Evolutionary conservation across 176 grass and related monocot species (phyloP), one percentile per base, ranked within the genome.

Genomic region (Miscanthus lutarioriparius): DNA sequence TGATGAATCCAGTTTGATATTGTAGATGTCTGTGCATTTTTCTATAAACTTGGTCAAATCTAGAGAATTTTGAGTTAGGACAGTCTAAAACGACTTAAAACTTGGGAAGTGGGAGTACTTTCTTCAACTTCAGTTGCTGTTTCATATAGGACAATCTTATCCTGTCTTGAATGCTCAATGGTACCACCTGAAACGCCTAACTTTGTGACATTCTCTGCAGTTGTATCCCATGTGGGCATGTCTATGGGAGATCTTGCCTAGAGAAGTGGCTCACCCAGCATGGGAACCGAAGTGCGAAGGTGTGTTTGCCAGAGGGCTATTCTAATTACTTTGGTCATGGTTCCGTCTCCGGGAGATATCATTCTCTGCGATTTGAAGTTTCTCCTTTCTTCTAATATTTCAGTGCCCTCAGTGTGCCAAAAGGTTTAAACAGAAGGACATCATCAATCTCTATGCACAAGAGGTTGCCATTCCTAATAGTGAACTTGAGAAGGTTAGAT

Each of bases 161-260:
- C 10, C 59, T 65, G 41, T 15, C 17, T 68, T 40, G 1, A 25
- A 61, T 74, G 10, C 27, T 45, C 35, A 51, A 16, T 2, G 20
- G 16, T 68, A 13, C 2, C 0, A 32, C 2, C 19, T 47, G 2
- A 51, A 30, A 64, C 35, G 39, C 7, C 67, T 86, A 19, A 86
- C 59, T 59, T 59, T 22, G 64, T 78, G 14, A 78, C 75, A 45
- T 28, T 40, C 19, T 17, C 2, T 71, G 75, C 44, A 98, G 95
- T 23, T 98, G 89, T 84, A 90, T 98, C 82, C 96, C 92, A 27
- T 98, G 95, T 47, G 95, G 95, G n/a, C 95, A 98, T 91, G 77
- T 95, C 45, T 98, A 98, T 25, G 95, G 95, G 64, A 90, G 92
- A 89, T 93, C 88, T 44, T 95, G 92, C 85, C 70, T 93, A 48